Evolutionary conservation across 495 filamentous ascomycete species (phyloP).

Genomic region (Penicillium cataractarum): DNA sequence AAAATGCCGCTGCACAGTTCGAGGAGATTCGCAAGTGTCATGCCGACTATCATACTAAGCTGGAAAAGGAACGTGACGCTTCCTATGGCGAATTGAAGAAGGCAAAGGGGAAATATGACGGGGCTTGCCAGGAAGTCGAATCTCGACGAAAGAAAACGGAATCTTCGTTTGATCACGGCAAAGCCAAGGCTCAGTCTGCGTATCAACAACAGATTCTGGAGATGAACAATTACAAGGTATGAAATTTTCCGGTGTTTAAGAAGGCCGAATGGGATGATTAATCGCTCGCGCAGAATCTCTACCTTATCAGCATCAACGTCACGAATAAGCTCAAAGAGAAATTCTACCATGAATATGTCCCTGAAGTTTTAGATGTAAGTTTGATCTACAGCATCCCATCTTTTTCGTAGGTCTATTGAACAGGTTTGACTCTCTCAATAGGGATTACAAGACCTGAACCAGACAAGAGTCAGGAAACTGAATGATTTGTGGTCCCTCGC

Average conservation of each 20-base stretch:
- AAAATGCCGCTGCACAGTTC: slow-evolving; percentile 68
- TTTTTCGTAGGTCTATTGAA: neutral
- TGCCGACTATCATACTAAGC: slow-evolving; percentile 80
- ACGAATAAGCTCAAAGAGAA: slow-evolving; percentile 96
- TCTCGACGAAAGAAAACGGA: slow-evolving; percentile 92
- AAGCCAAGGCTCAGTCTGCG: slow-evolving; percentile 79
- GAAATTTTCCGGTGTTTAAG: neutral
- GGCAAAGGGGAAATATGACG: slow-evolving; percentile 89
- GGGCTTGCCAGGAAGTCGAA: slow-evolving; percentile 92
- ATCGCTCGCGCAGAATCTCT: slow-evolving; percentile 69
- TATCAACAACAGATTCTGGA: slow-evolving; percentile 90
- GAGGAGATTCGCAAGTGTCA: slow-evolving; percentile 94
- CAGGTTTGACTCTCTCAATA: slow-evolving; percentile 27
- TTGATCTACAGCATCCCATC: neutral
- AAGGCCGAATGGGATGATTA: no score
- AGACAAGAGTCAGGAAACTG: slow-evolving; percentile 79
- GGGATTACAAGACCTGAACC: slow-evolving; percentile 86
- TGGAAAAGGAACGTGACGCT: slow-evolving; percentile 85
- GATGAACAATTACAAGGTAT: slow-evolving; percentile 92
- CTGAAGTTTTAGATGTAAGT: slow-evolving; percentile 84
- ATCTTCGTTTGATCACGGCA: slow-evolving; percentile 80
- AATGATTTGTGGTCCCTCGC: slow-evolving; percentile 86
- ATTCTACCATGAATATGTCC: slow-evolving; percentile 96
- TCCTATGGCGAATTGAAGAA: slow-evolving; percentile 87
- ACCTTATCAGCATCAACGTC: slow-evolving; percentile 91